Base-by-base conservation (phyloP, 1,284 basidiomycete genomes). In the Neonothopanus nambi region DNA sequence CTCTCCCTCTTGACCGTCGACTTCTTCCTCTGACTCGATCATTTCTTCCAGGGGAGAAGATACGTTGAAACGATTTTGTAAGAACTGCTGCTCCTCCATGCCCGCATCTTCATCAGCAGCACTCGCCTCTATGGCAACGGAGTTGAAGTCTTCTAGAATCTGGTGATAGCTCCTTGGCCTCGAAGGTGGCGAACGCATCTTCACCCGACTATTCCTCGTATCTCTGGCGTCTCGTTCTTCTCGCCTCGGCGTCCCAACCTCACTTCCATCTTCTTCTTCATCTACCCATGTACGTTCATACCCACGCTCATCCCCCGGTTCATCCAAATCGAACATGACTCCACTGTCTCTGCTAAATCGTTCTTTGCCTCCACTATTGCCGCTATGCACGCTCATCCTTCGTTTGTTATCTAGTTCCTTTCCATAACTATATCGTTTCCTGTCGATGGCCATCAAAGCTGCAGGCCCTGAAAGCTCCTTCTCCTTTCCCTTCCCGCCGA, bases 151-250 rank as follows among this genome's bases (percentile, higher is more conserved):
- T 55, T 84, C 82, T 40, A 85, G 66, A 51, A 87, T 80, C 61
- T 87, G 81, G 55, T 82, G 71, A 63, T 82, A 86, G 59, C 85
- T 87, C 61, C 78, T 69, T 6, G 84, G 79, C 5, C 83, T 74
- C 6, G 71, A 66, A 2, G 76, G 73, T 17, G 73, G 67, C 20
- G 53, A 52, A 4, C 51, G 51, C 39, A 53, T 13, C 43, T 47
- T 46, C 17, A 53, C 41, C 8, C 51, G 62, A 40, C 51, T 53
- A 15, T 53, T 49, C 48, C 56, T 55, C 50, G 54, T 56, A 51
- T 50, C 48, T 20, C 20, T 21, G 5, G 9, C 45, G 12, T 26
- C 17, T n/a, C 45, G 21, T 28, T 23, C 47, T 11, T 37, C 38
- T 37, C 36, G 17, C 38, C 30, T 23, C 12, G 33, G 28, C 20